phyloP scores from a whole-genome alignment of 371 early-diverging fungal species.

The Nematocida minor region DNA sequence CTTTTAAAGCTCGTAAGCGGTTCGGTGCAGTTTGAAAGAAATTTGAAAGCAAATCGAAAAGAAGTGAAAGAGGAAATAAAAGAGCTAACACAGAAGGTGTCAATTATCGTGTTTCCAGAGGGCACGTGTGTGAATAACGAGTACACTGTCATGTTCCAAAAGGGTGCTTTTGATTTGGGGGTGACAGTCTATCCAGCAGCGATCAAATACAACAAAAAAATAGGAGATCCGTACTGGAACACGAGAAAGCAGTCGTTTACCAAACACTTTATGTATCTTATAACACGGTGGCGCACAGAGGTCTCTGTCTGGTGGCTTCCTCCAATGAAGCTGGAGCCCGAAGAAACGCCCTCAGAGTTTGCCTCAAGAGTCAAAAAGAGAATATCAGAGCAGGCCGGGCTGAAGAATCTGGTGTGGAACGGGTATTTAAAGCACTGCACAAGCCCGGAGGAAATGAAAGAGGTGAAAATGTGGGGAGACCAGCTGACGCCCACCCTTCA shows the following conservation, averaged over 20 bases:
- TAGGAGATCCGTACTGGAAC: constrained; percentile 72
- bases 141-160: constrained; percentile 74
- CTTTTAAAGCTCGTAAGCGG: constrained; percentile 71
- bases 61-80: constrained; percentile 66
- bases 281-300: constrained; percentile 68
- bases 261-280: constrained; percentile 69
- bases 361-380: constrained; percentile 67
- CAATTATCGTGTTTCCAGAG: constrained; percentile 76
- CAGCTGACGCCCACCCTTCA: not conserved
- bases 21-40: constrained; percentile 71
- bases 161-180: constrained; percentile 75
- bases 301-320: constrained; percentile 64
- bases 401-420: constrained; percentile 69
- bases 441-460: constrained; percentile 63
- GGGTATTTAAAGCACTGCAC: constrained; percentile 68
- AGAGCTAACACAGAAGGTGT: constrained; percentile 64
- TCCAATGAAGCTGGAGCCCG: constrained; percentile 34
- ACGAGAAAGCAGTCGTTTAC: constrained; percentile 68
- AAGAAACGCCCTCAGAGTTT: constrained; percentile 67
- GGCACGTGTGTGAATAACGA: constrained; percentile 79
- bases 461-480: constrained; percentile 8
- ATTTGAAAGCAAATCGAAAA: constrained; percentile 68
- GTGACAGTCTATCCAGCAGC: constrained; percentile 69
- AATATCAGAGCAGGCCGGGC: constrained; percentile 66
- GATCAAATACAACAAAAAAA: constrained; percentile 67